Percentiles rank a stretch among this genome's conserved stretches.
Conservation (phyloP, 176 grass and related monocot species). For the Rhynchospora pubera region DNA sequence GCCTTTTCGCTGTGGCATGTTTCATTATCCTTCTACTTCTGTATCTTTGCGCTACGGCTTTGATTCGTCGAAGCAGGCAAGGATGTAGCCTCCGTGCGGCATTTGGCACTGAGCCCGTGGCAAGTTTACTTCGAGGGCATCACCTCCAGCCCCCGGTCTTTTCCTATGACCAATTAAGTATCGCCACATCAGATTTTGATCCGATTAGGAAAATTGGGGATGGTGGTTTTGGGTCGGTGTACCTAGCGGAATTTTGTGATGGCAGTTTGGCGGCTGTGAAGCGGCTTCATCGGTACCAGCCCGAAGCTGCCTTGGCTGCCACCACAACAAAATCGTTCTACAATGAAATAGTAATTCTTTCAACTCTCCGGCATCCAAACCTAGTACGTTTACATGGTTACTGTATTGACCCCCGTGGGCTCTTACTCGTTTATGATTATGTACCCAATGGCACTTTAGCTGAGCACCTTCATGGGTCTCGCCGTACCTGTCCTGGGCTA, state of each 20-base stretch:
- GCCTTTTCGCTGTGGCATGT: conserved; percentile 27
- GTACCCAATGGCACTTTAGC: conserved; percentile 93
- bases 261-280: conserved; percentile 70
- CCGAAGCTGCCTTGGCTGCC: conserved; percentile 38
- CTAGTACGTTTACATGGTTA: conserved; percentile 89
- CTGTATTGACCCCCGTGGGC: conserved; percentile 77
- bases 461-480: conserved; percentile 67
- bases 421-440: conserved; percentile 93
- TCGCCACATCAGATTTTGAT: conserved; percentile 66
- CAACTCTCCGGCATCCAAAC: conserved; percentile 76
- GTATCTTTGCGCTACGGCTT: conserved; percentile 43
- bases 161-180: conserved; percentile 70
- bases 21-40: conserved; percentile 47
- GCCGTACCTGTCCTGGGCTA: conserved; percentile 14
- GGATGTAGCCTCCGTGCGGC: background rate
- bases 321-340: conserved; percentile 73
- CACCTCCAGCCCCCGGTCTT: conserved; percentile 53
- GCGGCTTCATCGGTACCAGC: conserved; percentile 60
- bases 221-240: conserved; percentile 78
- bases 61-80: conserved; percentile 30
- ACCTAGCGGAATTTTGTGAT: conserved; percentile 43
- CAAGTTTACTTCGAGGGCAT: conserved; percentile 31
- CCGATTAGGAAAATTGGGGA: conserved; percentile 62
- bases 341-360: conserved; percentile 95
- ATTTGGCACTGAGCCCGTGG: background rate